Conservation (phyloP, 2,329 filamentous ascomycete genomes). For the Diaporthe helianthi region DNA sequence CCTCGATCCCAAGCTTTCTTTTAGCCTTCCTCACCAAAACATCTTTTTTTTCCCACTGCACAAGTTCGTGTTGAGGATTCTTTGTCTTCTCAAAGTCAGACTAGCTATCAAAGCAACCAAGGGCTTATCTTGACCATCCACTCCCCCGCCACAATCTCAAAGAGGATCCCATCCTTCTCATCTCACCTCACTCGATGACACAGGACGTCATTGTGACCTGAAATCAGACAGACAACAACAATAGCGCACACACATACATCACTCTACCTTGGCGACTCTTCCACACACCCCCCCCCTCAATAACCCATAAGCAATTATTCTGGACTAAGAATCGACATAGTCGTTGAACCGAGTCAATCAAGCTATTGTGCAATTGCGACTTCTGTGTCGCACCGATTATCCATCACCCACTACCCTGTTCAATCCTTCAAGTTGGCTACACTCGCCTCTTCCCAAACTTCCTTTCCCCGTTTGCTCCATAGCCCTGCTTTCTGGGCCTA, state of each 20-base stretch:
- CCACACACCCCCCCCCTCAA: not conserved
- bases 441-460: slow-evolving; percentile 65
- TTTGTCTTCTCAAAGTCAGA: not conserved
- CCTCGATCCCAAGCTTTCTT: slow-evolving; percentile 4
- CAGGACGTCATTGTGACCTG: slow-evolving; percentile 32
- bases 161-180: not conserved
- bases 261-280: not conserved
- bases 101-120: not conserved
- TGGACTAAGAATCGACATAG: not conserved
- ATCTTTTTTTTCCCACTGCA: not conserved
- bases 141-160: not conserved
- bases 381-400: not conserved
- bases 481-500: slow-evolving; percentile 94
- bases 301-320: not conserved
- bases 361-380: not conserved
- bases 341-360: not conserved
- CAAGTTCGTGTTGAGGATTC: not conserved
- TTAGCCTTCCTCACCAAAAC: slow-evolving; percentile 7
- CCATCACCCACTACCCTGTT: slow-evolving; percentile 24
- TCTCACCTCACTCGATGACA: not conserved
- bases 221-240: slow-evolving; percentile 17
- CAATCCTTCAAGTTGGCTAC: slow-evolving; percentile 49
- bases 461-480: slow-evolving; percentile 86
- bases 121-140: not conserved
- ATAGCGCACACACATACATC: slow-evolving; percentile 18